phyloP scores from a whole-genome alignment of 139 green algal species.

The Tetradesmus lagerheimii region DNA sequence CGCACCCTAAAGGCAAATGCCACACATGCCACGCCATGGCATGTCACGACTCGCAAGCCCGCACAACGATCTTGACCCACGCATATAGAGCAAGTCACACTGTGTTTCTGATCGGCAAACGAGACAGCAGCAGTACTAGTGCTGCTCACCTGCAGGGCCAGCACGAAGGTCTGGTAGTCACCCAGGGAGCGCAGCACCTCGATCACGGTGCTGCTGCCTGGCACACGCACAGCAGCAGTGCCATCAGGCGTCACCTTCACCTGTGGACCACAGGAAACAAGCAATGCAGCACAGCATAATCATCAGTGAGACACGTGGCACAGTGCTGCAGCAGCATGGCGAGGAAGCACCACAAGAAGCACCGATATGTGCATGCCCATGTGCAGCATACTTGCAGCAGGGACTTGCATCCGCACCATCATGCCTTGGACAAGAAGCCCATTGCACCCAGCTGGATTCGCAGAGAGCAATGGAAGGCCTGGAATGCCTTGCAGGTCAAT shows the following conservation, averaged over 20 bases:
- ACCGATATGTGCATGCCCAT: not conserved
- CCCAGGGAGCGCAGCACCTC: constrained; percentile 59
- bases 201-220: constrained; percentile 56
- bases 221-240: constrained; percentile 44
- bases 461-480: too few species aligned
- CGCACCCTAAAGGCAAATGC: too few species aligned
- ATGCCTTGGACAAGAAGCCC: too few species aligned
- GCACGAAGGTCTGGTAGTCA: constrained; percentile 61
- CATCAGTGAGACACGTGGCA: not conserved
- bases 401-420: not conserved
- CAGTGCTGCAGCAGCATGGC: not conserved
- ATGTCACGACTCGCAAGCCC: too few species aligned
- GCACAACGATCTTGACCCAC: too few species aligned
- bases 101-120: too few species aligned
- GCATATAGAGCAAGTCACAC: too few species aligned
- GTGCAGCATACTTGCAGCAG: not conserved
- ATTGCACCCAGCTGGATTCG: too few species aligned
- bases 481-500: too few species aligned
- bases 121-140: too few species aligned
- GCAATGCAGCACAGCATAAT: not conserved
- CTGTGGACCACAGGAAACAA: not conserved
- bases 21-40: too few species aligned
- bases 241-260: constrained; percentile 46
- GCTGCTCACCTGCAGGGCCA: constrained; percentile 62
- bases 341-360: too few species aligned